A percentile compares a stretch with the other conserved stretches of the same genome.
Evolutionary conservation across 352 stramenopile genomes (phyloP).

Genomic region (Pseudoperonospora humuli): DNA sequence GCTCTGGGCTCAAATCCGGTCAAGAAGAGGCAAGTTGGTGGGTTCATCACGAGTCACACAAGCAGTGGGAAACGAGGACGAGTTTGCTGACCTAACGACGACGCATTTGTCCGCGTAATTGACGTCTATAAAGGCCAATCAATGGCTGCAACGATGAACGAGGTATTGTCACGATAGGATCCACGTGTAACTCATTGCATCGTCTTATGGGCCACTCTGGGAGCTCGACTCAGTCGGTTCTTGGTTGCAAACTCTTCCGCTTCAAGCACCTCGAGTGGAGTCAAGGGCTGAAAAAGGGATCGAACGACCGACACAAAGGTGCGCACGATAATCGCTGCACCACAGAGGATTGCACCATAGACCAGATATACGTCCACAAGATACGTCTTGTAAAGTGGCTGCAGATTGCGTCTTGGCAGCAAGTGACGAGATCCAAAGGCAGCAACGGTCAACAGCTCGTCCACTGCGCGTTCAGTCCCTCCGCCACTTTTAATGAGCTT

Average conservation of each 20-base stretch:
- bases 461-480: slow-evolving; percentile 38
- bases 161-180: slow-evolving; percentile 1
- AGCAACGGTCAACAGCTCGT: slow-evolving; percentile 48
- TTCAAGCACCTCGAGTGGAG: slow-evolving; percentile 14
- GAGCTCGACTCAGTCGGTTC: slow-evolving; percentile 1
- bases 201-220: slow-evolving; percentile 15
- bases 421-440: slow-evolving; percentile 45
- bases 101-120: slow-evolving; percentile 1
- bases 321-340: slow-evolving; percentile 71
- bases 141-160: neutral
- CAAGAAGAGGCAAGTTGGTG: too few relatives aligned
- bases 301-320: slow-evolving; percentile 63
- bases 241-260: slow-evolving; percentile 14
- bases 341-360: slow-evolving; percentile 77
- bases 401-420: slow-evolving; percentile 43
- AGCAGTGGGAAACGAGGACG: too few relatives aligned
- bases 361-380: slow-evolving; percentile 83
- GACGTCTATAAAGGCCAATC: too few relatives aligned
- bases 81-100: neutral
- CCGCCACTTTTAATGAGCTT: slow-evolving; percentile 55
- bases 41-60: too few relatives aligned
- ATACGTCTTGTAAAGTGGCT: slow-evolving; percentile 79
- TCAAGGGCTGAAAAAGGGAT: slow-evolving; percentile 52
- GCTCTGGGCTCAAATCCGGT: too few relatives aligned
- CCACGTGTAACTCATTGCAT: slow-evolving; percentile 12